Evolutionary conservation across 164 flowering plant genomes (phyloP).

Genomic region (Umbellularia californica): DNA sequence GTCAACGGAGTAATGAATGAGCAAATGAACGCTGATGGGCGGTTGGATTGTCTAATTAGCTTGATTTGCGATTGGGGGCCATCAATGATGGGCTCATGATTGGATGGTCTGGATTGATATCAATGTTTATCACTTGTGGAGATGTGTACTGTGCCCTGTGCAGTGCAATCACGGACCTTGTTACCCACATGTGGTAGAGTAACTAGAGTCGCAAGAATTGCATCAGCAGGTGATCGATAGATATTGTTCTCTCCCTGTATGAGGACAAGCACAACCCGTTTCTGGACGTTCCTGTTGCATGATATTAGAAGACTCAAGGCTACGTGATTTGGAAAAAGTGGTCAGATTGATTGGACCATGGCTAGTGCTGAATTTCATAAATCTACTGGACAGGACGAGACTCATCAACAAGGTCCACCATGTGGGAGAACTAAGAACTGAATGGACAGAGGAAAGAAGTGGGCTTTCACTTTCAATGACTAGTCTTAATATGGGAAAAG

Average conservation of each 20-base stretch:
- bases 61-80: too few relatives aligned
- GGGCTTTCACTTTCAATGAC: too few relatives aligned
- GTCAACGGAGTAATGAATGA: too few relatives aligned
- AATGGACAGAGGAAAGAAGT: background rate
- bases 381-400: background rate
- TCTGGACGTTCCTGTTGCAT: background rate
- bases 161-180: too few relatives aligned
- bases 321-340: background rate
- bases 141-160: too few relatives aligned
- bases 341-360: slow-evolving; percentile 2
- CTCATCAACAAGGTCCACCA: background rate
- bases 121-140: too few relatives aligned
- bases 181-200: background rate
- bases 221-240: background rate
- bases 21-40: too few relatives aligned
- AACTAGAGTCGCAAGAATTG: background rate
- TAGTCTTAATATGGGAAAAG: too few relatives aligned
- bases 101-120: too few relatives aligned
- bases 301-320: too few relatives aligned
- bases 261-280: background rate
- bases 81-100: too few relatives aligned
- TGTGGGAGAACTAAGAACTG: background rate
- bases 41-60: too few relatives aligned
- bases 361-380: background rate
- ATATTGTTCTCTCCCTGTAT: background rate